Conservation (phyloP, 2,329 filamentous ascomycete genomes). For the Venturia pyrina region DNA sequence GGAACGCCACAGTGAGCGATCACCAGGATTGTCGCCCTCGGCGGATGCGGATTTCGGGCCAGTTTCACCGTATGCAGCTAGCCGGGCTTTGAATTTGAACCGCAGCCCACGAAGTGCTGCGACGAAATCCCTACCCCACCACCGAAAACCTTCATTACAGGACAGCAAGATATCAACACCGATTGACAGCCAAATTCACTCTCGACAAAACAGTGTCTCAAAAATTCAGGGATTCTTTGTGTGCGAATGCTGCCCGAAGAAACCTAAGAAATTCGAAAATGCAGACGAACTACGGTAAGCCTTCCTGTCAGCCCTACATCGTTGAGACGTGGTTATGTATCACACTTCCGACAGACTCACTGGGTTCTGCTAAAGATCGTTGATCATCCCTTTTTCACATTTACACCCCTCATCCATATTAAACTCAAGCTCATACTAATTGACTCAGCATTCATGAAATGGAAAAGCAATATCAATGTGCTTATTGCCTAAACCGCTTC, state of each 20-base stretch:
- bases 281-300: slow-evolving; percentile 74
- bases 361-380: neutral
- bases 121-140: slow-evolving; percentile 31
- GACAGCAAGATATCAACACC: slow-evolving; percentile 35
- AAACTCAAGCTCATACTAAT: neutral
- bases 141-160: slow-evolving; percentile 24
- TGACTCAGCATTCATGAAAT: slow-evolving; percentile 66
- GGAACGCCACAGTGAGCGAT: slow-evolving; percentile 45
- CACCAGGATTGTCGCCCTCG: slow-evolving; percentile 49
- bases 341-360: neutral
- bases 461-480: slow-evolving; percentile 93
- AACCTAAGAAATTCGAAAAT: slow-evolving; percentile 89
- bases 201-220: slow-evolving; percentile 38
- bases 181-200: slow-evolving; percentile 31
- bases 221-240: slow-evolving; percentile 52
- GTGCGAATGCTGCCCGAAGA: slow-evolving; percentile 94
- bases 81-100: slow-evolving; percentile 32
- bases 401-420: neutral
- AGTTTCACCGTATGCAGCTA: slow-evolving; percentile 45
- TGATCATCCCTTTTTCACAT: neutral
- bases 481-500: slow-evolving; percentile 88
- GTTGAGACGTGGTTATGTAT: neutral
- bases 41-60: slow-evolving; percentile 44
- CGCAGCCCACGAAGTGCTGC: slow-evolving; percentile 26
- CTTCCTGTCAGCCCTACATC: neutral